Base-by-base conservation (phyloP, 495 filamentous ascomycete species). In the Hypoxylon perforatum region DNA sequence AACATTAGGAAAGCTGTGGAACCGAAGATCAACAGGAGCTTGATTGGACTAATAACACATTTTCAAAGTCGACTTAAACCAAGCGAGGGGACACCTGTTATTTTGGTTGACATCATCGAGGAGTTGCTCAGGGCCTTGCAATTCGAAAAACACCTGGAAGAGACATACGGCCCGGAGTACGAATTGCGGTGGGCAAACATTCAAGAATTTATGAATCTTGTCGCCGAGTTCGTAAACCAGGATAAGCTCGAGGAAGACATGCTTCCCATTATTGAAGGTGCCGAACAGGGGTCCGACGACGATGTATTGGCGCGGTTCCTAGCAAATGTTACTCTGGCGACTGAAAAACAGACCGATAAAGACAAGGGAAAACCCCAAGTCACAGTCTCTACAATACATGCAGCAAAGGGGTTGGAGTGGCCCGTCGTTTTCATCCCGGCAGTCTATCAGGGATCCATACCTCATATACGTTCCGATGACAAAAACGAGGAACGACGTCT, bases 391-490 rank as follows among this genome's bases (percentile, higher is more conserved):
- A 99, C 96, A 0, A 97, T 99, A 21, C 96, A 99, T 73, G 92
- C 94, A 0, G 93, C 96, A 0, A 99, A 99, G 74, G 94, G 96
- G 3, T 81, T 99, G 0, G 96, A 99, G 72, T 99, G 96, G 96
- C 96, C 96, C 1, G 86, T 97, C 9, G 92, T 99, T 0, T 99
- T 99, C 75, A 88, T 99, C 11, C 94, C 96, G 0, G 92, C 91
- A 0, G 88, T 91, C 22, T 97, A 97, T 73, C 87, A 95, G 30
- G 94, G 94, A 12, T 95, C 90, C 15, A 97, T 98, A 55, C 96
- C 96, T 1, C 96, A 99, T 77, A 91, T 89, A n/a, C 84, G 95
- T 63, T 87, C 93, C 10, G 96, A 99, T 47, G 93, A 98, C 70
- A 80, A 82, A 14, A 91, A 94, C 59, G 96, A 99, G 76, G 96